Conservation (phyloP, 2,329 filamentous ascomycete genomes). For the Penicillium glabrum region DNA sequence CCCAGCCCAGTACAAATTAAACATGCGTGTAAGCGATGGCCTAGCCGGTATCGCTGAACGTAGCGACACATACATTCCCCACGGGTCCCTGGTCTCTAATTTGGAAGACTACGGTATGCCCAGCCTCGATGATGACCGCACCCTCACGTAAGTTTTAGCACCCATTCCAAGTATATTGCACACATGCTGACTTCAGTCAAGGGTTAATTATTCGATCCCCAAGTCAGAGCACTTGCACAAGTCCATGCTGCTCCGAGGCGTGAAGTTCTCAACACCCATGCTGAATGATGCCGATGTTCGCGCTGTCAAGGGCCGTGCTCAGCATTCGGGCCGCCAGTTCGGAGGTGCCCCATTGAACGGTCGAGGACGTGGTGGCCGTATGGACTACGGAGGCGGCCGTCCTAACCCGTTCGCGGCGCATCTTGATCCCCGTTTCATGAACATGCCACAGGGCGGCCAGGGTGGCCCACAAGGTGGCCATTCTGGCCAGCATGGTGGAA, state of each 20-base stretch:
- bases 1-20: slow-evolving; percentile 65
- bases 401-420: slow-evolving; percentile 51
- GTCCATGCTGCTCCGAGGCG: slow-evolving; percentile 87
- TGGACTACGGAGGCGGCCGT: slow-evolving; percentile 53
- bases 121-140: slow-evolving; percentile 78
- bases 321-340: slow-evolving; percentile 66
- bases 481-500: slow-evolving; percentile 6
- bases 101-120: slow-evolving; percentile 71
- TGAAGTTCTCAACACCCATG: slow-evolving; percentile 68
- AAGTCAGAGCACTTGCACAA: slow-evolving; percentile 73
- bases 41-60: slow-evolving; percentile 79
- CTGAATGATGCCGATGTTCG: slow-evolving; percentile 77
- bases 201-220: slow-evolving; percentile 84
- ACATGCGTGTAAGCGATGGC: slow-evolving; percentile 72
- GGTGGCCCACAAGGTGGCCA: slow-evolving; percentile 25
- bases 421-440: slow-evolving; percentile 44
- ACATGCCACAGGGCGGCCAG: slow-evolving; percentile 29
- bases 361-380: slow-evolving; percentile 49
- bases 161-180: neutral
- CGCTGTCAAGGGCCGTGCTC: slow-evolving; percentile 64
- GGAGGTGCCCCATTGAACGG: slow-evolving; percentile 65
- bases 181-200: slow-evolving; percentile 43
- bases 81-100: slow-evolving; percentile 76
- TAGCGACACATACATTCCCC: slow-evolving; percentile 79
- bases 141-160: slow-evolving; percentile 66